phyloP scores from a whole-genome alignment of 2,329 filamentous ascomycete species.

The Exophiala sp. region DNA sequence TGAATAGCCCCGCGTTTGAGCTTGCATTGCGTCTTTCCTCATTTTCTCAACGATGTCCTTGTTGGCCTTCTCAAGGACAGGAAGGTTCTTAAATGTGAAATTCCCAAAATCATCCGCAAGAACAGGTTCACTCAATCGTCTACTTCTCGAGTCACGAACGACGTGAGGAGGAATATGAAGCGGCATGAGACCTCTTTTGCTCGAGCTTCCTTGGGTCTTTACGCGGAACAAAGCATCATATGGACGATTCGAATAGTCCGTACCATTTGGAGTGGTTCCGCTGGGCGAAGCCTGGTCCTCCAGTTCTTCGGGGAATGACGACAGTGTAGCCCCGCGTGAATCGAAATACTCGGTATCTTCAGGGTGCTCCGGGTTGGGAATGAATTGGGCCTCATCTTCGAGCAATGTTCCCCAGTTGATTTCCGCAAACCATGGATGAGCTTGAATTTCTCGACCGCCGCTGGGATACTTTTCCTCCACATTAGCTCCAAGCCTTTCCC shows the following conservation, averaged over 20 bases:
- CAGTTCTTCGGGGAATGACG: conserved; percentile 88
- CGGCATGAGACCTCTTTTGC: conserved; percentile 89
- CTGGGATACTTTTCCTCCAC: conserved; percentile 71
- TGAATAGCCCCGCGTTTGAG: conserved; percentile 49
- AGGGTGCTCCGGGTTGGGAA: conserved; percentile 84
- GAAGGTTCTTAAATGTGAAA: conserved; percentile 95
- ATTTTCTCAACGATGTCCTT: conserved; percentile 98
- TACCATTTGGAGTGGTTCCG: conserved; percentile 53
- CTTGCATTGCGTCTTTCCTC: conserved; percentile 78
- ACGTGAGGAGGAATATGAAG: conserved; percentile 95
- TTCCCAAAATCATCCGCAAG: conserved; percentile 88
- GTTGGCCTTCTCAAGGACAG: conserved; percentile 94
- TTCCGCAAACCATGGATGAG: conserved; percentile 79
- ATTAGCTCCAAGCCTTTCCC: conserved; percentile 77
- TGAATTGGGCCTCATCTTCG: conserved; percentile 94
- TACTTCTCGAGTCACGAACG: conserved; percentile 70
- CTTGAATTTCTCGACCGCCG: conserved; percentile 86
- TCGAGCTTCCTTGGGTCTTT: conserved; percentile 75
- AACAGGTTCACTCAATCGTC: conserved; percentile 84
- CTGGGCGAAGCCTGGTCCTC: conserved; percentile 79
- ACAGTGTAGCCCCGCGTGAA: conserved; percentile 78
- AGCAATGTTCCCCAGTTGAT: conserved; percentile 85
- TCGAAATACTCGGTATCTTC: conserved; percentile 99
- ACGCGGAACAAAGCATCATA: conserved; percentile 92
- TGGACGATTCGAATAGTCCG: conserved; percentile 80